Base-by-base conservation (phyloP, 1,139 yeast genomes). In the Debaryomyces coudertii region DNA sequence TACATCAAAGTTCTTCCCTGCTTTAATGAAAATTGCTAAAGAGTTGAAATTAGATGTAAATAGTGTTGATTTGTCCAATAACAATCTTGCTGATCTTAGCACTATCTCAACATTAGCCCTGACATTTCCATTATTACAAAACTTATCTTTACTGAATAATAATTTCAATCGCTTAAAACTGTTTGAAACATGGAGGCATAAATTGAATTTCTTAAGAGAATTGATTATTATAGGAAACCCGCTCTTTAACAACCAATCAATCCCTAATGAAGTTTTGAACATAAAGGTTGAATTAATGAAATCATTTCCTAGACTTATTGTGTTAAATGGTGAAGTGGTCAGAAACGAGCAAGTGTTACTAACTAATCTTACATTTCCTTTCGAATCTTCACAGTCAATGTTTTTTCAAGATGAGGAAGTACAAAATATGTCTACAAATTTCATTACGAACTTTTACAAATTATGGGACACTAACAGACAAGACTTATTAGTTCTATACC, bases 391-490 rank as follows among this genome's bases (percentile, higher is more conserved):
- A 4, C 67, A 65, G 49, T 60, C 73, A 9, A 74, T 74, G 77
- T 93, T 92, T 63, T 92, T 90, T 65, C 96, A 87, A 65, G 89
- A 83, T 57, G 77, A 76, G n/a, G 89, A 83, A 35, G 75, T 90
- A 35, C 89, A 85, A 51, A 72, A 73, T 42, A 69, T 89, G 42
- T 84, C 95, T 2, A 84, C 92, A 25, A 82, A 77, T 56, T 95
- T 93, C 64, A 73, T 92, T 7, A 67, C 92, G 15, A 85, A 87
- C 56, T 92, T 79, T 63, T 73, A 87, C 50, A 82, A 84, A 47
- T 70, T 85, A 42, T 93, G 96, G 95, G 99, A 93, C 67, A 60
- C 78, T 5, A 84, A 88, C 61, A 74, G 99, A 51, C 63, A 75
- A 11, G 92, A 85, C 45, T 71, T 93, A 42, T 63, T 86, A 65